A percentile compares a stretch with the other conserved stretches of the same genome.
Conservation (phyloP, 345 rosid genomes). For the Reutealis trisperma region DNA sequence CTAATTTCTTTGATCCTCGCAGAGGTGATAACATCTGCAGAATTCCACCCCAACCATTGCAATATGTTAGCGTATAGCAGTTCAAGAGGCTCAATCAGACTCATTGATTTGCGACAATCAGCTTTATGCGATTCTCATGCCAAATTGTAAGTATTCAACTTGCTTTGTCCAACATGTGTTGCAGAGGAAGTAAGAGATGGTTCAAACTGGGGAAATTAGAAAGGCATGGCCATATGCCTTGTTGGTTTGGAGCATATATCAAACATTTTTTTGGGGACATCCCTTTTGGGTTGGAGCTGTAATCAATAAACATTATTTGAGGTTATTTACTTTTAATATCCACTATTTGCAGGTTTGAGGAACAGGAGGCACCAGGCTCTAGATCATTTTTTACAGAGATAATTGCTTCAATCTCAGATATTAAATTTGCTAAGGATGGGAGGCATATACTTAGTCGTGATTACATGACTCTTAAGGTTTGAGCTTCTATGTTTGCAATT, state of each 20-base stretch:
- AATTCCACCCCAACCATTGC: constrained; percentile 95
- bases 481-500: constrained; percentile 8
- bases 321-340: constrained; percentile 3
- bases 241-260: not conserved
- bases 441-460: constrained; percentile 95
- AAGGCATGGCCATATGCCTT: not conserved
- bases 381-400: constrained; percentile 99
- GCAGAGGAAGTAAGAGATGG: not conserved
- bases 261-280: not conserved
- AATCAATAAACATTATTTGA: not conserved
- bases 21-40: constrained; percentile 99
- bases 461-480: constrained; percentile 98
- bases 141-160: constrained; percentile 63
- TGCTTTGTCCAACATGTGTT: not conserved
- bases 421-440: constrained; percentile 87
- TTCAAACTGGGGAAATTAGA: not conserved
- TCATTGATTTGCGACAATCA: constrained; percentile 95
- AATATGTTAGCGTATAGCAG: constrained; percentile 96
- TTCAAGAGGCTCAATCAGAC: constrained; percentile 97
- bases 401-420: constrained; percentile 97
- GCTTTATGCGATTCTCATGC: constrained; percentile 94
- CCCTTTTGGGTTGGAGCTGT: not conserved
- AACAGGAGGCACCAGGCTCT: constrained; percentile 83
- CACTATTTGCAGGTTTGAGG: constrained; percentile 73
- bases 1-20: constrained; percentile 32